Base-by-base conservation (phyloP, 1,139 yeast genomes). In the Hansenula anomala region DNA sequence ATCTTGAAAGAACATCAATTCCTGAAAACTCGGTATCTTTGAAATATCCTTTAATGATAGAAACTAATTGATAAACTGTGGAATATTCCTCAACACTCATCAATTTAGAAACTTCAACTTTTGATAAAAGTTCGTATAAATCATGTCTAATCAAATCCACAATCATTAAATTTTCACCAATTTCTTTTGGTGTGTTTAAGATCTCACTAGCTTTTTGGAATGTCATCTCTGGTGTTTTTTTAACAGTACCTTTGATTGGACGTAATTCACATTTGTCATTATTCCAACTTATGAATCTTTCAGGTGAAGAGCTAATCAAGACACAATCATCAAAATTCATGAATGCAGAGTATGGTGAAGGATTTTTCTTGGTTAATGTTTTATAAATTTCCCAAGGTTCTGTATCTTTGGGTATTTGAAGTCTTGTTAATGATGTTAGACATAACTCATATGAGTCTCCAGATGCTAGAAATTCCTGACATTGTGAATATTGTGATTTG, bases 401-500 rank as follows among this genome's bases (percentile, higher is more conserved):
- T 14, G 78, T 52, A 15, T 59, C 47, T 55, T 45, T 2, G 75
- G 80, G 34, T 80, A 65, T 18, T 59, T 62, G 38, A 18, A 90
- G 71, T 39, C 69, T 71, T 48, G 95, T 87, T 47, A 78, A 86
- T 1, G 86, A 82, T 0, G 98, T 92, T 30, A 92, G 69, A 56
- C 98, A 92, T 20, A 94, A 71, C 58, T 94, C 99, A 55, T 94
- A 94, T 2, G 97, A 89, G 55, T 92, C 95, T 11, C 99, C 99
- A 5, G 80, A 65, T 40, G 73, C 78, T 33, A 94, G 69, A 47
- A 65, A 78, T 17, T 76, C 72, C 59, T 88, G 95, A 56, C 96
- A 87, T 38, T 64, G 48, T 2, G 67, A 56, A 52, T 89, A 86
- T 36, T 77, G 78, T 4, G 66, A 47, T 9, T 66, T 59, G 59